These are phyloP conservation scores for Oxytropis ochrocephala DNA, from an alignment of 306 rosid genomes.

Conservation along the genomic window DNA sequence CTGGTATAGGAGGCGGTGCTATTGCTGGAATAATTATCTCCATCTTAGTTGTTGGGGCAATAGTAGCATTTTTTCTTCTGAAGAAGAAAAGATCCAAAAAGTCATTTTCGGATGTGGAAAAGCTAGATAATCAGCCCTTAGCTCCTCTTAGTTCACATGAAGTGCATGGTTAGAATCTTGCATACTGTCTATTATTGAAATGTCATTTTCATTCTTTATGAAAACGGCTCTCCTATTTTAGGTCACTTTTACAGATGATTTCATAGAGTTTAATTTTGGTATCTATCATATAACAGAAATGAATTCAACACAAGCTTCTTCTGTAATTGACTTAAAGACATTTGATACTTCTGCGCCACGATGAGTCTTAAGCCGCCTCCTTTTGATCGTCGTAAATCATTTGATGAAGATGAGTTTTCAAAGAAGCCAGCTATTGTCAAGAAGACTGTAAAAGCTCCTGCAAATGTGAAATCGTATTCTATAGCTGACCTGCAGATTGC, in stretches of 20 bases:
- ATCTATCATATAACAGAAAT: slow-evolving; percentile 49
- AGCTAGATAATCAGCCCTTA: slow-evolving; percentile 60
- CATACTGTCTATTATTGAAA: background rate
- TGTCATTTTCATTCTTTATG: background rate
- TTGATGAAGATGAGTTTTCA: slow-evolving; percentile 60
- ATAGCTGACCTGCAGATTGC: slow-evolving; percentile 95
- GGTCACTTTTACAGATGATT: background rate
- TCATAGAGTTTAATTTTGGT: background rate
- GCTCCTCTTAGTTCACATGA: slow-evolving; percentile 51
- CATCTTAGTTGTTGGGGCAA: slow-evolving; percentile 65
- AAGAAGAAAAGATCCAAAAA: slow-evolving; percentile 71
- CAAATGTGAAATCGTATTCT: slow-evolving; percentile 72
- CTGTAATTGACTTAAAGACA: slow-evolving; percentile 50
- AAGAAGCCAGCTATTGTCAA: slow-evolving; percentile 48
- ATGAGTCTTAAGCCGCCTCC: slow-evolving; percentile 93
- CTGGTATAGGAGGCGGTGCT: slow-evolving; percentile 89
- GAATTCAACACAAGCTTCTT: slow-evolving; percentile 54
- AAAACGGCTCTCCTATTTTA: background rate
- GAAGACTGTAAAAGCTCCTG: slow-evolving; percentile 45
- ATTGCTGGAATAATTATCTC: slow-evolving; percentile 93
- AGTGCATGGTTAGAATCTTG: slow-evolving; percentile 51
- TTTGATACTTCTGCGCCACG: slow-evolving; percentile 44
- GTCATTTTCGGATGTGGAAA: slow-evolving; percentile 61
- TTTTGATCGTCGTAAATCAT: slow-evolving; percentile 76
- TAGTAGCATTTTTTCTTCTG: slow-evolving; percentile 65